phyloP scores from a whole-genome alignment of 495 filamentous ascomycete species.

The Acidomyces sp. region DNA sequence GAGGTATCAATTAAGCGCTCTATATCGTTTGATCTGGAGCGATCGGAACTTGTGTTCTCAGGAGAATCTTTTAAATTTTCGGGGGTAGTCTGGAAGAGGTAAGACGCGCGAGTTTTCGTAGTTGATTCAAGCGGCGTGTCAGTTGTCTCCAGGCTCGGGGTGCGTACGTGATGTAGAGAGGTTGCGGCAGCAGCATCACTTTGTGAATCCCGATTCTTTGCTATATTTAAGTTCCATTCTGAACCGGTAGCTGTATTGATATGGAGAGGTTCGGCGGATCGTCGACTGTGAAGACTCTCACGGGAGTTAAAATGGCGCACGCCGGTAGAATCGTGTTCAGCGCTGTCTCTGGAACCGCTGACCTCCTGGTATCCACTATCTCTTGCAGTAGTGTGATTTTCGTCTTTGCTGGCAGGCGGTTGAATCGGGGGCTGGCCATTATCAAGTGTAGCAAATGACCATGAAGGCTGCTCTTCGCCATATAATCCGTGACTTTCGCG shows the following conservation, averaged over 20 bases:
- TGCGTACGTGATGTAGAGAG: slow-evolving; percentile 5
- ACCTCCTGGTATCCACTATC: slow-evolving; percentile 36
- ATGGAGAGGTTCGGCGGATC: slow-evolving; percentile 19
- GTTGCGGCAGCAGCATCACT: not conserved
- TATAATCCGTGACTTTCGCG: not conserved
- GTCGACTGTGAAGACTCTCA: slow-evolving; percentile 12
- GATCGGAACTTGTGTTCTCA: not conserved
- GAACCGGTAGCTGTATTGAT: slow-evolving; percentile 16
- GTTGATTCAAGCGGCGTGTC: slow-evolving; percentile 36
- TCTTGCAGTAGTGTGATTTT: slow-evolving; percentile 21
- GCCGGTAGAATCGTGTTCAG: not conserved
- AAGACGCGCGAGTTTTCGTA: slow-evolving; percentile 41
- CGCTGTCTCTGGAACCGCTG: slow-evolving; percentile 6
- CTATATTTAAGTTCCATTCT: slow-evolving; percentile 16
- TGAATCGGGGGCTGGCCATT: not conserved
- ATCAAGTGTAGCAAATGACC: slow-evolving; percentile 11
- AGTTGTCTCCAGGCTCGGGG: slow-evolving; percentile 6
- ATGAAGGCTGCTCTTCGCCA: not conserved
- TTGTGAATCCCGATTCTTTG: slow-evolving; percentile 10
- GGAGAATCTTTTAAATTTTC: not conserved
- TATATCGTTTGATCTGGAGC: not conserved
- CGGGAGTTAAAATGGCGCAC: slow-evolving; percentile 1
- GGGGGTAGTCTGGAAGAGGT: slow-evolving; percentile 42
- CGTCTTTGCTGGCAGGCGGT: slow-evolving; percentile 3
- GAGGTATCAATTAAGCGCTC: too few relatives aligned